A percentile compares a stretch with the other conserved stretches of the same genome.
Conservation (phyloP, 202 grass and related monocot species). For the Setaria viridis region DNA sequence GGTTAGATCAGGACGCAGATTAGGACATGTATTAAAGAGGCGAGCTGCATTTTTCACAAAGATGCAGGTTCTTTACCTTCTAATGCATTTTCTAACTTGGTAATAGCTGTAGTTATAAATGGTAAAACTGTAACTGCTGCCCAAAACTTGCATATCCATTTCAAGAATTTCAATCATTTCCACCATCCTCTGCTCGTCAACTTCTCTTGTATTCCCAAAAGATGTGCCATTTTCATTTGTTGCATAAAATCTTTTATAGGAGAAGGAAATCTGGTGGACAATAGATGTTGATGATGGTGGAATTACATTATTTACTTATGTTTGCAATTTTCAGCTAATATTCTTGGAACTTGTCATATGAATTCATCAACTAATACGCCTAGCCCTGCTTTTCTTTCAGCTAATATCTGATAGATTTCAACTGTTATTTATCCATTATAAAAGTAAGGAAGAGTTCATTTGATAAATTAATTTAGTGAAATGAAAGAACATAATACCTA, state of each 20-base stretch:
- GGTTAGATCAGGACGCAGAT: neutral
- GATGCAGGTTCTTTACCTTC: constrained; percentile 42
- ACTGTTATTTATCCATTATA: constrained; percentile 7
- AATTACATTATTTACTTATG: neutral
- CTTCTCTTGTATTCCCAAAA: constrained; percentile 12
- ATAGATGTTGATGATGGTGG: neutral
- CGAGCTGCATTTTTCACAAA: constrained; percentile 46
- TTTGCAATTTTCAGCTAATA: constrained; percentile 24
- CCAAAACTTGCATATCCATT: constrained; percentile 12
- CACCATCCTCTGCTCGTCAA: neutral
- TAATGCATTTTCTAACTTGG: constrained; percentile 26
- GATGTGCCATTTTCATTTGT: constrained; percentile 9
- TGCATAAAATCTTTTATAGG: neutral
- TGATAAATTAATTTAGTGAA: constrained; percentile 3
- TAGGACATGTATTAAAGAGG: constrained; percentile 35
- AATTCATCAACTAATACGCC: neutral
- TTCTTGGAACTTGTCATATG: neutral
- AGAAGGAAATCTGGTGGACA: neutral
- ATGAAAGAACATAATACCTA: neutral
- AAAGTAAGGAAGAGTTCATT: neutral
- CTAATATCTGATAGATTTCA: neutral
- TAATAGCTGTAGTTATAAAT: constrained; percentile 11
- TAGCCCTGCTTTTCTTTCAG: neutral
- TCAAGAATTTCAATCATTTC: constrained; percentile 12
- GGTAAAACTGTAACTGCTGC: neutral